Percentiles rank a stretch among this genome's conserved stretches.
Evolutionary conservation across 257 asterid species (phyloP).

Genomic region (Verbena officinalis): DNA sequence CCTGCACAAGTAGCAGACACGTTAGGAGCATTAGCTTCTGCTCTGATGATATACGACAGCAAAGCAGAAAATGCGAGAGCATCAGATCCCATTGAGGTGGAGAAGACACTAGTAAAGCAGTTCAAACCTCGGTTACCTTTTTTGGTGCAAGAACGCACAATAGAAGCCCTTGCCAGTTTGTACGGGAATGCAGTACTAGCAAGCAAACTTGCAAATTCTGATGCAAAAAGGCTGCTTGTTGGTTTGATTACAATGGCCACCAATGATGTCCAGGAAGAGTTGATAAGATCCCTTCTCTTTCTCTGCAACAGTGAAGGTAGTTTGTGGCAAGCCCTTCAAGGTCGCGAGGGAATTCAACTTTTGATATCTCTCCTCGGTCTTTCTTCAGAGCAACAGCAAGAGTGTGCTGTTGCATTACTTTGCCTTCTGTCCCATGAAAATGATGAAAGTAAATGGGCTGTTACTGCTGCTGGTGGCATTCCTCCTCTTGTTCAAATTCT

Average conservation of each 20-base stretch:
- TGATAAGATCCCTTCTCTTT: slow-evolving; percentile 76
- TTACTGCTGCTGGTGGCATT: slow-evolving; percentile 99
- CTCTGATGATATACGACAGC: slow-evolving; percentile 92
- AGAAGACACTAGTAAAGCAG: slow-evolving; percentile 76
- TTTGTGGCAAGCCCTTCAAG: slow-evolving; percentile 97
- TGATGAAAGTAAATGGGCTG: slow-evolving; percentile 99
- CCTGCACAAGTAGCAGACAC: slow-evolving; percentile 98
- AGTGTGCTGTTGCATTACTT: slow-evolving; percentile 96
- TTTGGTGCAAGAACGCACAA: slow-evolving; percentile 92
- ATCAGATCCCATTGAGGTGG: slow-evolving; percentile 91
- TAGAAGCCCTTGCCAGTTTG: slow-evolving; percentile 99
- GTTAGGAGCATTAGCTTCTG: slow-evolving; percentile 97
- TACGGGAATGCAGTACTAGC: slow-evolving; percentile 82
- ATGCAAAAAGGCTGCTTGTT: slow-evolving; percentile 87
- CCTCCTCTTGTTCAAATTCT: slow-evolving; percentile 98
- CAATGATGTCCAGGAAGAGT: slow-evolving; percentile 90
- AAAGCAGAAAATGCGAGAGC: slow-evolving; percentile 81
- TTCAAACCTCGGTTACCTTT: slow-evolving; percentile 68
- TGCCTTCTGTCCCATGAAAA: slow-evolving; percentile 88
- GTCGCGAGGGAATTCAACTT: slow-evolving; percentile 98
- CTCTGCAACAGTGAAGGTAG: slow-evolving; percentile 87
- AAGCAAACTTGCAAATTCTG: slow-evolving; percentile 80
- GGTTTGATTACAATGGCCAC: slow-evolving; percentile 97
- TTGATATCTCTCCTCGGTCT: slow-evolving; percentile 96
- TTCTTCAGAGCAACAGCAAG: slow-evolving; percentile 99